These are phyloP conservation scores for Willaertia magna DNA, from an alignment of 208 protist species.

Conservation along the genomic window DNA sequence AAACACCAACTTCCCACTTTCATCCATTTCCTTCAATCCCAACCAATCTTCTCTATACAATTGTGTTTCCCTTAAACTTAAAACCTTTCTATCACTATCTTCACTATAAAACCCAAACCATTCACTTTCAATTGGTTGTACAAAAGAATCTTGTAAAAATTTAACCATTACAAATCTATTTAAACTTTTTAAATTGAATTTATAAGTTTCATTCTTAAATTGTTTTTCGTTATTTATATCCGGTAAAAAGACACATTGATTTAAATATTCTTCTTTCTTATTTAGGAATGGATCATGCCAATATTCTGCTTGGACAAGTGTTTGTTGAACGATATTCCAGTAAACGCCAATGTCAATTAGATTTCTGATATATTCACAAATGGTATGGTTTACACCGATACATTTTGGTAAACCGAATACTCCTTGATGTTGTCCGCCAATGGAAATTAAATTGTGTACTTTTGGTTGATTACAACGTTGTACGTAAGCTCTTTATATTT, in stretches of 20 bases:
- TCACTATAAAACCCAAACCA: conserved; percentile 41
- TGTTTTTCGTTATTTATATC: conserved; percentile 37
- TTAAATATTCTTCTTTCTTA: conserved; percentile 23
- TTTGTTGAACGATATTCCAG: conserved; percentile 11
- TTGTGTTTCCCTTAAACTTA: conserved; percentile 22
- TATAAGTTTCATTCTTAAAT: conserved; percentile 31
- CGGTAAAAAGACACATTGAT: conserved; percentile 27
- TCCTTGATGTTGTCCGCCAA: conserved; percentile 41
- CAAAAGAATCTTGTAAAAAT: conserved; percentile 22
- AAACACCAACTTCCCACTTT: conserved; percentile 19
- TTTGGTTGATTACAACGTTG: conserved; percentile 27
- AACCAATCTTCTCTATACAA: conserved; percentile 39
- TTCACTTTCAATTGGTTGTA: conserved; percentile 21
- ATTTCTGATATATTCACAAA: conserved; percentile 21
- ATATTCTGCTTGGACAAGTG: conserved; percentile 24
- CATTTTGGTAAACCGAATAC: conserved; percentile 25
- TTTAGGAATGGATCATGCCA: conserved; percentile 32
- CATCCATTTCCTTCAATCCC: conserved; percentile 28
- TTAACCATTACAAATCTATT: conserved; percentile 32
- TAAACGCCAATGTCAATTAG: conserved; percentile 11
- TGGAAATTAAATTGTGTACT: conserved; percentile 28
- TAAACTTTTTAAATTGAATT: conserved; percentile 21
- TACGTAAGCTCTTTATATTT: conserved; percentile 33
- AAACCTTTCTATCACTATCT: conserved; percentile 14
- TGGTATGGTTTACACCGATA: neutral